These are phyloP conservation scores for Flaveria robusta DNA, from an alignment of 129 eudicot species.

Conservation along the genomic window DNA sequence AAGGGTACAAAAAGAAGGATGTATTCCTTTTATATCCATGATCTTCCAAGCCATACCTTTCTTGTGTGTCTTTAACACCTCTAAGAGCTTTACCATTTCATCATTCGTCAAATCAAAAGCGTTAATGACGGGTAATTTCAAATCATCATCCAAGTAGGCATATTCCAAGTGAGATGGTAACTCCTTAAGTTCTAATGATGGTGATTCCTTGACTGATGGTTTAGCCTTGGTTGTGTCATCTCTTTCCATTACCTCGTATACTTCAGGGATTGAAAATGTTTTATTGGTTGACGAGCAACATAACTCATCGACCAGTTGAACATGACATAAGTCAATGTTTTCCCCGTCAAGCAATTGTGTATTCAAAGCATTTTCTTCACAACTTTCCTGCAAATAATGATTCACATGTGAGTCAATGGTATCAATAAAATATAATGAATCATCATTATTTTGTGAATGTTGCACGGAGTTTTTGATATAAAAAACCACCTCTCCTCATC, in stretches of 20 bases:
- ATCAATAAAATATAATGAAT: too few relatives aligned
- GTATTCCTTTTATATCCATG: neutral
- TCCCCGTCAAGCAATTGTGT: neutral
- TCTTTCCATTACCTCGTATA: neutral
- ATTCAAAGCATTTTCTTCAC: neutral
- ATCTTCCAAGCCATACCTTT: neutral
- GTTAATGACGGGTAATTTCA: neutral
- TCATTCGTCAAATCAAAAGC: neutral
- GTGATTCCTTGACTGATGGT: neutral
- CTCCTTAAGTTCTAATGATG: neutral
- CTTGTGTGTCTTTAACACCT: neutral
- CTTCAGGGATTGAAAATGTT: neutral
- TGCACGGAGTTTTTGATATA: neutral
- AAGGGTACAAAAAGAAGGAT: neutral
- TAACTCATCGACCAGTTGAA: neutral
- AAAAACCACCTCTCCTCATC: neutral
- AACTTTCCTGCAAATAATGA: neutral
- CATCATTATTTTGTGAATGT: too few relatives aligned
- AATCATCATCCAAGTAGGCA: neutral
- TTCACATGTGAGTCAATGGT: neutral
- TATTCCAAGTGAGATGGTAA: neutral
- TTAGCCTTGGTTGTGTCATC: neutral
- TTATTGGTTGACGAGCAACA: too few relatives aligned
- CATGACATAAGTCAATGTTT: neutral
- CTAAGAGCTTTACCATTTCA: neutral